Conservation (phyloP, 2,329 filamentous ascomycete genomes). For the Aaosphaeria pasadenensis region DNA sequence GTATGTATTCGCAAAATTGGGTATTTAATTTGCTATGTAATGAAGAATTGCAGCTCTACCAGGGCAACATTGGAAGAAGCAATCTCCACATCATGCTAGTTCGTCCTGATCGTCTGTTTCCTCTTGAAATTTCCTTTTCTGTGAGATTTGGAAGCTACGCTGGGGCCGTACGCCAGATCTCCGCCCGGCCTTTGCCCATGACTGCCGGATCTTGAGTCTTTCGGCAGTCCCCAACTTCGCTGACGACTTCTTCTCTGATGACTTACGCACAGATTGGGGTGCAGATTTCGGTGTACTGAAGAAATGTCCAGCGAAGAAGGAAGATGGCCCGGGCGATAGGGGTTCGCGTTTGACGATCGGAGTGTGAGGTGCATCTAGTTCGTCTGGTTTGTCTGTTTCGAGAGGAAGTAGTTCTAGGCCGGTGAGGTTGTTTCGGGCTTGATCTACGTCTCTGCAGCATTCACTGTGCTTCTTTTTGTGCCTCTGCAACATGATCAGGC, state of each 20-base stretch:
- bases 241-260: neutral
- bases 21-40: no score
- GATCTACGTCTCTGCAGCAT: neutral
- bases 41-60: no score
- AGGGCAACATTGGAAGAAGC: no score
- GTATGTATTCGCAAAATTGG: no score
- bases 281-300: constrained; percentile 13
- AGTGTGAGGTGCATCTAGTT: constrained; percentile 1
- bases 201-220: constrained; percentile 2
- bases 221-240: neutral
- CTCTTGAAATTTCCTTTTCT: neutral
- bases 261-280: neutral
- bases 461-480: neutral
- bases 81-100: no score
- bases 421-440: neutral
- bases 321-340: constrained; percentile 9
- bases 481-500: neutral
- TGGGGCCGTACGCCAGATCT: neutral
- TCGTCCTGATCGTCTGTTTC: neutral
- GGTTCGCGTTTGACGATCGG: constrained; percentile 21
- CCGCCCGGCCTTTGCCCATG: constrained; percentile 14
- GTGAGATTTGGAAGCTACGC: neutral
- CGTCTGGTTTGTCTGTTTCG: neutral
- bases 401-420: constrained; percentile 1
- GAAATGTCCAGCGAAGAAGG: constrained; percentile 10